Base-by-base conservation (phyloP, 202 grass and related monocot species). In the Carex arenaria region DNA sequence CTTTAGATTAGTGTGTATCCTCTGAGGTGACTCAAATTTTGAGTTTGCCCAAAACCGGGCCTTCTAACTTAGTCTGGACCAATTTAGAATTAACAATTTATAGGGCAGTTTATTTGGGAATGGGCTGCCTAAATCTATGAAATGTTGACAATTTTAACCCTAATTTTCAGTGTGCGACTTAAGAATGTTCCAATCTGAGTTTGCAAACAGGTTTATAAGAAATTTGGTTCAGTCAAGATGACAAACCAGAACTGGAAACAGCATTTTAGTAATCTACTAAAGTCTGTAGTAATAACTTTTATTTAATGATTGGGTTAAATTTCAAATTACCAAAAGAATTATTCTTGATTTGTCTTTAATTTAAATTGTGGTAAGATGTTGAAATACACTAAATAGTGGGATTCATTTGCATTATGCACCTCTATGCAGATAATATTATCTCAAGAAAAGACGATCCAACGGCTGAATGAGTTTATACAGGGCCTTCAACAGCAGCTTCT, bases 371-470 rank as follows among this genome's bases (percentile, higher is more conserved):
- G 3, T 6, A 77, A 34, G 52, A 12, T n/a, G 42, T 34, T 77
- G 52, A 4, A 77, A 10, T 40, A 76, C 13, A 51, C 72, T 55
- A 56, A 76, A 19, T 72, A 72, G 19, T 52, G 72, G 26, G 6
- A 18, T 69, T 31, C 49, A 75, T 74, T 76, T 34, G 51, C 42
- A 75, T 36, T 61, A 15, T 61, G 45, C 40, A 40, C 18, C 30
- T 23, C n/a, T 61, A 83, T 85, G 62, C 83, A 96, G 90, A 88
- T 96, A 84, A 96, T 96, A 67, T 85, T 96, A 83, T 88, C 93
- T 75, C 93, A 96, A 88, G 90, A 96, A 91, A 96, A 93, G 89
- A 96, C 82, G 42, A 96, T 96, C 82, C 90, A 79, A 15, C 82
- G 67, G 81, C 81, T 96, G 71, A 91, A 93, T 79, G 87, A 85